These are phyloP conservation scores for Hyphodiscus sp. DNA, from an alignment of 2,329 filamentous ascomycete species.

Conservation along the genomic window DNA sequence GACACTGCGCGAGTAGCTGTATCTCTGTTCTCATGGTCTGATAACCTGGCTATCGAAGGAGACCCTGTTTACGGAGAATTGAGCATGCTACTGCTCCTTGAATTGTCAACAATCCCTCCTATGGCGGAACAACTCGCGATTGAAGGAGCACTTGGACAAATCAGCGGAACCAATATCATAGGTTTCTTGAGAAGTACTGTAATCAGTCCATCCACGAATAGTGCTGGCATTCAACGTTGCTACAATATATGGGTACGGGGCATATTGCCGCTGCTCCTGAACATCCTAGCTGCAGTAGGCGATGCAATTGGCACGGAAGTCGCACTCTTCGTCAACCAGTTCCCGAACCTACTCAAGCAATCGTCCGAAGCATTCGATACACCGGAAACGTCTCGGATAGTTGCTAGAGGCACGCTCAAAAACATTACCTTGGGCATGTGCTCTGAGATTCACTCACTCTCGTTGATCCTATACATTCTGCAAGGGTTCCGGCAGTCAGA, in stretches of 20 bases:
- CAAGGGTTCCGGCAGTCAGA: conserved; percentile 52
- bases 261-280: conserved; percentile 80
- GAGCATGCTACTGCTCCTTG: conserved; percentile 80
- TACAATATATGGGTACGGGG: conserved; percentile 89
- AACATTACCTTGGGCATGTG: conserved; percentile 68
- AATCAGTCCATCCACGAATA: conserved; percentile 74
- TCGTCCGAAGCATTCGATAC: conserved; percentile 67
- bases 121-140: conserved; percentile 87
- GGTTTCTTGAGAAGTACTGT: conserved; percentile 65
- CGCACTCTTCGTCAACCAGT: conserved; percentile 81
- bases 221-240: conserved; percentile 60
- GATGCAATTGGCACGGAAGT: conserved; percentile 78
- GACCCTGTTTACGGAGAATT: conserved; percentile 93
- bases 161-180: conserved; percentile 73
- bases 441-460: conserved; percentile 71
- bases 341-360: conserved; percentile 68
- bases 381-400: conserved; percentile 45
- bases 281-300: conserved; percentile 77
- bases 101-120: conserved; percentile 72
- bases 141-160: conserved; percentile 72
- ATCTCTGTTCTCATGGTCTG: conserved; percentile 89
- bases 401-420: conserved; percentile 41
- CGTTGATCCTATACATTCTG: conserved; percentile 69
- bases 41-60: conserved; percentile 67
- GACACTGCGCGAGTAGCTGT: conserved; percentile 74